These are phyloP conservation scores for Hyaloscypha variabilis DNA, from an alignment of 495 filamentous ascomycete species.

Conservation along the genomic window DNA sequence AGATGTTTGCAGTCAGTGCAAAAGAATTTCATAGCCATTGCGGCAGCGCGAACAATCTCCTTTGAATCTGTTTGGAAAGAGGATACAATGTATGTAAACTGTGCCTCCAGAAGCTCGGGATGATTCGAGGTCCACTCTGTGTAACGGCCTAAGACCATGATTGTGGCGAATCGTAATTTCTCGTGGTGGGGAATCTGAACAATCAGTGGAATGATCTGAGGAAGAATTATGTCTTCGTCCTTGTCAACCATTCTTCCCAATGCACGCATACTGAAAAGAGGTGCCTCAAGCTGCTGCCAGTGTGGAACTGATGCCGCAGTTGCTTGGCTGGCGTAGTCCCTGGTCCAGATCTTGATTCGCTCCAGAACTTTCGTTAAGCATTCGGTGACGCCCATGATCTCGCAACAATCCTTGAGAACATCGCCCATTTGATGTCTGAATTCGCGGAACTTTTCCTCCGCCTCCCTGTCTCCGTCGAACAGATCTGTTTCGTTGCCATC, in stretches of 20 bases:
- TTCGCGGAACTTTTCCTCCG: slow-evolving; percentile 95
- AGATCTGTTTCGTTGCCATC: slow-evolving; percentile 77
- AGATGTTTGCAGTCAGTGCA: slow-evolving; percentile 91
- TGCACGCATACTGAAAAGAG: slow-evolving; percentile 90
- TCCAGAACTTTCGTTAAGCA: slow-evolving; percentile 87
- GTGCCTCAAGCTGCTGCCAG: slow-evolving; percentile 95
- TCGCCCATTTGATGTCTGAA: slow-evolving; percentile 98
- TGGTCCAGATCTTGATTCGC: slow-evolving; percentile 84
- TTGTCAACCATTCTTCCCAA: slow-evolving; percentile 97
- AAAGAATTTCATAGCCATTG: slow-evolving; percentile 94
- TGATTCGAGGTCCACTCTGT: slow-evolving; percentile 97
- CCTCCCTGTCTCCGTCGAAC: slow-evolving; percentile 93
- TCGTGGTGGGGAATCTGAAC: slow-evolving; percentile 94
- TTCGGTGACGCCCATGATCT: slow-evolving; percentile 89
- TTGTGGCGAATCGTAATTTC: slow-evolving; percentile 93
- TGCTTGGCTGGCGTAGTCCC: slow-evolving; percentile 75
- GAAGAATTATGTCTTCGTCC: slow-evolving; percentile 82
- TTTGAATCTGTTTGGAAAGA: slow-evolving; percentile 83
- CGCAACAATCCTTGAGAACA: slow-evolving; percentile 95
- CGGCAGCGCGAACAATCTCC: slow-evolving; percentile 88
- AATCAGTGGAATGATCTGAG: slow-evolving; percentile 87
- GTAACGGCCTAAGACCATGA: slow-evolving; percentile 95
- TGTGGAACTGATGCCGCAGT: slow-evolving; percentile 78
- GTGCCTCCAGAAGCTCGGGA: slow-evolving; percentile 85
- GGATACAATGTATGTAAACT: slow-evolving; percentile 91